These are phyloP conservation scores for Chalciporus chontae DNA, from an alignment of 768 basidiomycete genomes.

Conservation along the genomic window DNA sequence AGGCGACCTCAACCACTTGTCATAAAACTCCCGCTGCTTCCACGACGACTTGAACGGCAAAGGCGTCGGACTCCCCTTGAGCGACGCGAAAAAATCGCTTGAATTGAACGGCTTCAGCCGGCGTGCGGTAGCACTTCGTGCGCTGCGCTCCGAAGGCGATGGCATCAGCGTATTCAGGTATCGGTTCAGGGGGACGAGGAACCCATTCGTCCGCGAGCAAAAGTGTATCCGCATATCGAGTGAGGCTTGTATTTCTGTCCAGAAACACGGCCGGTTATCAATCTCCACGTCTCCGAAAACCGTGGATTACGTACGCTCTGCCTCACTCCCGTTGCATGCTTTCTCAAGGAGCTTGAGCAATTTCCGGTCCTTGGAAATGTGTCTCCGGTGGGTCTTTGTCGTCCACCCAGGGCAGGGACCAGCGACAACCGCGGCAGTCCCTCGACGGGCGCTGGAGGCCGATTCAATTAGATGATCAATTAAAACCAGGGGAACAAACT, in stretches of 20 bases:
- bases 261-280: neutral
- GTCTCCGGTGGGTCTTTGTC: slow-evolving; percentile 73
- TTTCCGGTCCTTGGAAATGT: slow-evolving; percentile 78
- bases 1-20: slow-evolving; percentile 70
- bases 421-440: slow-evolving; percentile 14
- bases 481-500: slow-evolving; percentile 15
- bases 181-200: slow-evolving; percentile 86
- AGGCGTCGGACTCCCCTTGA: slow-evolving; percentile 65
- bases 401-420: slow-evolving; percentile 74
- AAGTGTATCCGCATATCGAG: slow-evolving; percentile 77
- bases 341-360: slow-evolving; percentile 72
- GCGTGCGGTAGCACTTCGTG: slow-evolving; percentile 22
- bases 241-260: slow-evolving; percentile 57
- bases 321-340: slow-evolving; percentile 47
- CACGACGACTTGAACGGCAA: slow-evolving; percentile 70
- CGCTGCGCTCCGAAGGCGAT: slow-evolving; percentile 46
- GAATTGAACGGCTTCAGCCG: slow-evolving; percentile 71
- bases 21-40: slow-evolving; percentile 72
- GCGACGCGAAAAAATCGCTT: slow-evolving; percentile 64
- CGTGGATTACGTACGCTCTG: slow-evolving; percentile 43
- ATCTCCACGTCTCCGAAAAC: neutral
- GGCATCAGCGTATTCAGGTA: slow-evolving; percentile 90
- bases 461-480: neutral
- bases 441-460: slow-evolving; percentile 4
- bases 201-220: slow-evolving; percentile 75